phyloP scores from a whole-genome alignment of 768 basidiomycete genomes.

The Lactarius vividus region DNA sequence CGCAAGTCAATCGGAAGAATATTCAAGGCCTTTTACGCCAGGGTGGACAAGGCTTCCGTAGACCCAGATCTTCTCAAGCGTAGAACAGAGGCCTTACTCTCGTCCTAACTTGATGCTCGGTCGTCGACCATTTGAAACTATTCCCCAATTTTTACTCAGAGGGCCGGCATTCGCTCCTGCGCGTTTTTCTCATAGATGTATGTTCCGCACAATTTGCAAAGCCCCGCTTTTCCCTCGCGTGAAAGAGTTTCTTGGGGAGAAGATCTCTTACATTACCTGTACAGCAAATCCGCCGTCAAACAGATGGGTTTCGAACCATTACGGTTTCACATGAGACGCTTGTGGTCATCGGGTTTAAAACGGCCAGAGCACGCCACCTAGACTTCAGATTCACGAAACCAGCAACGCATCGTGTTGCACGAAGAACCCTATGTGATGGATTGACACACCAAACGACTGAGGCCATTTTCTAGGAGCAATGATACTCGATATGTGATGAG shows the following conservation, averaged over 20 bases:
- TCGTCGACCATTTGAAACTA: background rate
- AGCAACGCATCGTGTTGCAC: background rate
- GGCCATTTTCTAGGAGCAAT: background rate
- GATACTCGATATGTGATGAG: background rate
- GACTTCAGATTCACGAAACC: conserved; percentile 1
- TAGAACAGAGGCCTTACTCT: conserved; percentile 44
- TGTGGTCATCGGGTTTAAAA: conserved; percentile 11
- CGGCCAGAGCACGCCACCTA: background rate
- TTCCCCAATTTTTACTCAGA: background rate
- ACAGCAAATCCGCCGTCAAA: background rate
- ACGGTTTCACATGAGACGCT: conserved; percentile 3
- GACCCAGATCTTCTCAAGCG: conserved; percentile 55
- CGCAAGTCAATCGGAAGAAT: conserved; percentile 45
- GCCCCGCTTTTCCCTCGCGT: background rate
- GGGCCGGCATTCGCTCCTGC: background rate
- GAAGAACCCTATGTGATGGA: background rate
- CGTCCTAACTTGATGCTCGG: conserved; percentile 12
- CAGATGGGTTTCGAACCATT: background rate
- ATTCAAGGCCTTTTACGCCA: conserved; percentile 61
- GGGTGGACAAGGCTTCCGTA: conserved; percentile 58
- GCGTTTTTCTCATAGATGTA: background rate
- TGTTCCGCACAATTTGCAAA: background rate
- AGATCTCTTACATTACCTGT: background rate
- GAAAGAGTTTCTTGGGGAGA: background rate
- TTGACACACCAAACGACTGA: background rate